Evolutionary conservation across 2,329 filamentous ascomycete genomes (phyloP).

Genomic region (Plectosphaerella plurivora): DNA sequence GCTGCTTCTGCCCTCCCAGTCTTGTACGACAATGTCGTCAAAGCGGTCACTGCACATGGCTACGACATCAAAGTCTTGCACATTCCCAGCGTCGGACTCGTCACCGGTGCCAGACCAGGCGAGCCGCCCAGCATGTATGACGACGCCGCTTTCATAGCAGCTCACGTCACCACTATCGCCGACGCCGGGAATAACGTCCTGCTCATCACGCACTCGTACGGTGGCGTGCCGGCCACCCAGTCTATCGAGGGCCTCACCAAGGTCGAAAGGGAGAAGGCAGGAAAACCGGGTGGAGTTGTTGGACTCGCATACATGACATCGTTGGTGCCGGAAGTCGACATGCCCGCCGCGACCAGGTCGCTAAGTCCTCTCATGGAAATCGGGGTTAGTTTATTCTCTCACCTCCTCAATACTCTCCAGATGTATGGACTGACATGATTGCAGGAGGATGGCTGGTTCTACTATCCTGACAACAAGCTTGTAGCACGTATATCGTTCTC

Average conservation of each 20-base stretch:
- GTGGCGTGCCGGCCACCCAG: conserved; percentile 16
- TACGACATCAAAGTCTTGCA: not conserved
- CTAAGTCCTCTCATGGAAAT: not conserved
- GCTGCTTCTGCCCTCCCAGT: not conserved
- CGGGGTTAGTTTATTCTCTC: not conserved
- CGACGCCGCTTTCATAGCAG: conserved; percentile 25
- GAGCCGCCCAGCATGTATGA: conserved; percentile 22
- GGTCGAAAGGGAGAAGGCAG: conserved; percentile 22
- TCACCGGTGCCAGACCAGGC: not conserved
- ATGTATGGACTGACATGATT: not conserved
- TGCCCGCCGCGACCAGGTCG: not conserved
- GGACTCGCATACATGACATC: conserved; percentile 24
- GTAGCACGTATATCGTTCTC: conserved; percentile 16
- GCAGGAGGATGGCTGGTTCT: conserved; percentile 26
- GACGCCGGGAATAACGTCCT: conserved; percentile 19
- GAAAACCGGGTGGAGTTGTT: conserved; percentile 31
- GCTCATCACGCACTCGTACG: conserved; percentile 18
- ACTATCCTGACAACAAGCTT: conserved; percentile 8
- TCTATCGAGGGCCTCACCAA: conserved; percentile 27
- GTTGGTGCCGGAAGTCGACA: conserved; percentile 17
- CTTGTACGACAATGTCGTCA: not conserved
- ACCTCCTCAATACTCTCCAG: not conserved
- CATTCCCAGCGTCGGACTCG: not conserved
- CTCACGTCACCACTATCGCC: conserved; percentile 26
- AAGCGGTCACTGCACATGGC: not conserved